Evolutionary conservation across 768 basidiomycete species (phyloP).

Genomic region (Hortiboletus flavorubellus): DNA sequence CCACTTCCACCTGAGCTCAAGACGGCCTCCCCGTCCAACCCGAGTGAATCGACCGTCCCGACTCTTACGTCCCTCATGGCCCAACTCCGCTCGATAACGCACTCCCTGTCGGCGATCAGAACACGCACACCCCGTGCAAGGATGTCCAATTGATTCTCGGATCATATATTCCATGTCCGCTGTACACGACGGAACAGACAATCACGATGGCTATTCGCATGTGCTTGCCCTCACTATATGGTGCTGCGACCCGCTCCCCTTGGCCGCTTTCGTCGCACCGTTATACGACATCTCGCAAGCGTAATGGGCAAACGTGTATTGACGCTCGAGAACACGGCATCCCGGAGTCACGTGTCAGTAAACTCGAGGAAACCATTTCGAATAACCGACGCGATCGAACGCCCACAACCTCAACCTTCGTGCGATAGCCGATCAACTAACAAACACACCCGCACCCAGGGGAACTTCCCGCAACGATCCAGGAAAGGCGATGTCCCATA

Average conservation of each 20-base stretch:
- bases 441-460: too few species aligned
- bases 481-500: too few species aligned
- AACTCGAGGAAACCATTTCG: background rate
- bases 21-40: background rate
- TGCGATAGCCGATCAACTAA: background rate
- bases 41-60: background rate
- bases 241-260: background rate
- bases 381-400: background rate
- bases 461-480: too few species aligned
- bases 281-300: background rate
- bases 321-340: background rate
- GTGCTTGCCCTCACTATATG: background rate
- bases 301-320: background rate
- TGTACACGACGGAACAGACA: background rate
- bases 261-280: background rate
- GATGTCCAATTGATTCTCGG: background rate
- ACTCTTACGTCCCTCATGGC: constrained; percentile 12
- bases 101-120: constrained; percentile 21
- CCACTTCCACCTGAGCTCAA: background rate
- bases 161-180: constrained; percentile 8
- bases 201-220: constrained; percentile 2
- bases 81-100: background rate
- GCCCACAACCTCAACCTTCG: background rate
- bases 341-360: background rate
- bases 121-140: constrained; percentile 8